phyloP scores from a whole-genome alignment of 441 rosid species.

The Hura crepitans region DNA sequence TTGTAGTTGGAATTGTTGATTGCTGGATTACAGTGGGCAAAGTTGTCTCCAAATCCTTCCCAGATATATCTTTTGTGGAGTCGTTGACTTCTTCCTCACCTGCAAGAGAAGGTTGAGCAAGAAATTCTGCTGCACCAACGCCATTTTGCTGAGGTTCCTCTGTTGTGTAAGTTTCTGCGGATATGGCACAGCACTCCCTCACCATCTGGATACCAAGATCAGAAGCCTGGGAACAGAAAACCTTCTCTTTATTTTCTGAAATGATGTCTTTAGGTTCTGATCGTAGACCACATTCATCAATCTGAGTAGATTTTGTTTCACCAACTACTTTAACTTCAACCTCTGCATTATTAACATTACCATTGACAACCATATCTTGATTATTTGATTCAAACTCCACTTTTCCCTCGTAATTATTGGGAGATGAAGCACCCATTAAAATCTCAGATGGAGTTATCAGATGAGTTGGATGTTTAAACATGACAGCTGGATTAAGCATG shows the following conservation, averaged over 20 bases:
- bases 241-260: slow-evolving; percentile 43
- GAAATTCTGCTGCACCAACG: slow-evolving; percentile 31
- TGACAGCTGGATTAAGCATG: slow-evolving; percentile 36
- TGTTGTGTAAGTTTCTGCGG: slow-evolving; percentile 35
- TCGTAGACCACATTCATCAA: slow-evolving; percentile 41
- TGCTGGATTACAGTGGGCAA: slow-evolving; percentile 32
- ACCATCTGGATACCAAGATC: slow-evolving; percentile 56
- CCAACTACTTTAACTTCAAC: slow-evolving; percentile 61
- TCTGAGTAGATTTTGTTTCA: slow-evolving; percentile 42
- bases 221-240: slow-evolving; percentile 63
- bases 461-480: slow-evolving; percentile 72
- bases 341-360: slow-evolving; percentile 38
- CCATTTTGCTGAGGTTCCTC: slow-evolving; percentile 37
- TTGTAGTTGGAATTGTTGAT: slow-evolving; percentile 37
- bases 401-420: slow-evolving; percentile 45
- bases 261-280: slow-evolving; percentile 36
- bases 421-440: slow-evolving; percentile 49
- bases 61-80: slow-evolving; percentile 39
- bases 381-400: slow-evolving; percentile 41
- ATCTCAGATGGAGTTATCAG: slow-evolving; percentile 78
- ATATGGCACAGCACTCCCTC: slow-evolving; percentile 43
- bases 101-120: slow-evolving; percentile 33
- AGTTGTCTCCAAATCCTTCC: slow-evolving; percentile 41
- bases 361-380: slow-evolving; percentile 44
- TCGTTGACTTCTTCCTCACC: slow-evolving; percentile 41